phyloP scores from a whole-genome alignment of 257 asterid genomes.

The Thymus mandschuricus region DNA sequence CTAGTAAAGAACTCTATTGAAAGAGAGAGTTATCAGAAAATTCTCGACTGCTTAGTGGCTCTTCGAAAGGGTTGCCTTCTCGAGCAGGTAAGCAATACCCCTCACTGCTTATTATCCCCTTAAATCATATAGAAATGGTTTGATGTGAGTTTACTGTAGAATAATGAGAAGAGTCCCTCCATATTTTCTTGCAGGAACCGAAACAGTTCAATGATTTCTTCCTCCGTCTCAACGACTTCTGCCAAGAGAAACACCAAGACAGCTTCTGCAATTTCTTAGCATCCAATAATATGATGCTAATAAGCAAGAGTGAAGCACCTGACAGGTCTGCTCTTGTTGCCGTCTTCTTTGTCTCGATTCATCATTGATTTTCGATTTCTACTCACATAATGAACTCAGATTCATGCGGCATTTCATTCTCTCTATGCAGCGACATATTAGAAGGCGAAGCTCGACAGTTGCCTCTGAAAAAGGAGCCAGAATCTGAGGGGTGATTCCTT shows the following conservation, averaged over 20 bases:
- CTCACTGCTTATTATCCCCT: background rate
- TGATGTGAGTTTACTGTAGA: background rate
- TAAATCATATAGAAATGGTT: background rate
- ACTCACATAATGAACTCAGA: conserved; percentile 15
- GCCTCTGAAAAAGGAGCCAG: conserved; percentile 48
- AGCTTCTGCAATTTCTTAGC: conserved; percentile 55
- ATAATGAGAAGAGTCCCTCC: conserved; percentile 2
- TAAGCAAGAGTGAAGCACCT: conserved; percentile 74
- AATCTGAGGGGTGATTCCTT: conserved; percentile 38
- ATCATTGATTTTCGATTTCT: background rate
- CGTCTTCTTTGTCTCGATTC: background rate
- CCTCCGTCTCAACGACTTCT: conserved; percentile 52
- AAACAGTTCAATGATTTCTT: conserved; percentile 80
- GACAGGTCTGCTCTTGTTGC: conserved; percentile 62
- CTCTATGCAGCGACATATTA: conserved; percentile 55
- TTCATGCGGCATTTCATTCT: conserved; percentile 2
- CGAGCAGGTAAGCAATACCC: conserved; percentile 64
- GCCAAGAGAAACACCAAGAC: conserved; percentile 55
- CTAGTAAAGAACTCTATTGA: conserved; percentile 68
- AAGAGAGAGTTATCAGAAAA: conserved; percentile 63
- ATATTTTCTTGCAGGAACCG: conserved; percentile 62
- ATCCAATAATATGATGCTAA: conserved; percentile 50
- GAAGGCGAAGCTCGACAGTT: conserved; percentile 65
- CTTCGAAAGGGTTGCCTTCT: conserved; percentile 85
- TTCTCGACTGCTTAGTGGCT: conserved; percentile 71